A percentile compares a stretch with the other conserved stretches of the same genome.
Evolutionary conservation across 331 rosid species (phyloP).

Genomic region (Acacia pycnantha): DNA sequence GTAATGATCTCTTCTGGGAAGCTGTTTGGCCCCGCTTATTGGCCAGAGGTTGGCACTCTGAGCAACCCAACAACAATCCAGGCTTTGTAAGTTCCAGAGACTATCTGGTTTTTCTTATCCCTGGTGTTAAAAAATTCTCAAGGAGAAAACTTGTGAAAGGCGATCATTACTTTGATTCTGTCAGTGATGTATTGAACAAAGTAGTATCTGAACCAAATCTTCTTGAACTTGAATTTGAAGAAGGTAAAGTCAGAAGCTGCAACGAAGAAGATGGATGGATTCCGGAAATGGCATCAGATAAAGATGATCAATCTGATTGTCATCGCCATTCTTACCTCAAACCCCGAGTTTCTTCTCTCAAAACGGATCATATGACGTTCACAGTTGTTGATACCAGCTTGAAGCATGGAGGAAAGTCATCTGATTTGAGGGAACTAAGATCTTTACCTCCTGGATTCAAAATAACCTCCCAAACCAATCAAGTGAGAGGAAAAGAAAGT

Average conservation of each 20-base stretch:
- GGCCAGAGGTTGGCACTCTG: slow-evolving; percentile 90
- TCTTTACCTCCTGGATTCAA: slow-evolving; percentile 39
- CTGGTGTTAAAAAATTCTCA: slow-evolving; percentile 75
- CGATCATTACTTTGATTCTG: slow-evolving; percentile 68
- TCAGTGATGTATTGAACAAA: slow-evolving; percentile 73
- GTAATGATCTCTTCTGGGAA: slow-evolving; percentile 75
- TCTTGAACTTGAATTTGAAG: slow-evolving; percentile 63
- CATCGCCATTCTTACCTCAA: slow-evolving; percentile 65
- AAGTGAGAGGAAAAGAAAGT: slow-evolving; percentile 32
- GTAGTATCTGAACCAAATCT: slow-evolving; percentile 75
- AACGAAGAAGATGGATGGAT: slow-evolving; percentile 40
- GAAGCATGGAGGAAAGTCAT: slow-evolving; percentile 44
- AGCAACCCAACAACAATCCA: slow-evolving; percentile 62
- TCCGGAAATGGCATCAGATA: slow-evolving; percentile 46
- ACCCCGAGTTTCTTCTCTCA: slow-evolving; percentile 51
- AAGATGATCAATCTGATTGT: slow-evolving; percentile 40
- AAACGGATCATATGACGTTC: slow-evolving; percentile 40
- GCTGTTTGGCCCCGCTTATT: slow-evolving; percentile 94
- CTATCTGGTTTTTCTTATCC: slow-evolving; percentile 68
- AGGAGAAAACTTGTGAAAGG: slow-evolving; percentile 73
- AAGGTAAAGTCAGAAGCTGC: slow-evolving; percentile 37
- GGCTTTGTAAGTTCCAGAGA: slow-evolving; percentile 47
- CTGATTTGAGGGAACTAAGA: slow-evolving; percentile 47
- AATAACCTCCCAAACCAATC: slow-evolving; percentile 3
- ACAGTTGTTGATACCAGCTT: slow-evolving; percentile 57